Evolutionary conservation across 768 basidiomycete species (phyloP), one percentile per base, ranked within the genome.

Genomic region (Lactarius vividus): DNA sequence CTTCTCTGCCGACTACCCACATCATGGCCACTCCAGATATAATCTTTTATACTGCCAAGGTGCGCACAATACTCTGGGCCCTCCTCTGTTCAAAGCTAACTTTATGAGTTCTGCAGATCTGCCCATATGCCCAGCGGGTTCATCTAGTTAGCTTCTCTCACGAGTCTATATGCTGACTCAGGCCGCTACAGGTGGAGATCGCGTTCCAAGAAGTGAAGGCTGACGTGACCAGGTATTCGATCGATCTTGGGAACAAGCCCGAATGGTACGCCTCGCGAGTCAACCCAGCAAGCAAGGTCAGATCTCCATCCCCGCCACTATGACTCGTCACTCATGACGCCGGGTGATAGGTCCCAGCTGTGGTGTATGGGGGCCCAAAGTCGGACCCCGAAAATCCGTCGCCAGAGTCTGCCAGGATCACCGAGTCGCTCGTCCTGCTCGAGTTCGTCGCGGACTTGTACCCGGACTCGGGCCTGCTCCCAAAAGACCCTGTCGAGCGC

Each of bases 261-360:
- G 83, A 81, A 58, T 88, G 87, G 87, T 88, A 85, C 71, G 82
- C 82, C 0, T 79, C 81, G 0, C 78, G 83, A 60, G 81, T 89
- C 42, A 88, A 88, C 73, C 83, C 83, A 1, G 85, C 82, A 2
- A 82, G 82, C 74, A 87, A 88, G 79, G 87, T 85, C 70, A 23
- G 74, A 23, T 49, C n/a, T n/a, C 69, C 9, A 11, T 16, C 20
- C 7, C 18, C 11, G 15, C 11, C 11, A 26, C 33, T 33, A 33
- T 33, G 33, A 33, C 37, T 26, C 6, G 4, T 10, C 20, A 28
- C 18, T 8, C 15, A 26, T 18, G 1, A 9, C 35, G 18, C 6
- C 10, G 46, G 8, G 20, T 44, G 20, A 18, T 29, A 85, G 84
- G 80, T 86, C 18, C 84, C 86, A 23, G 85, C 85, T 0, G 74